Percentiles rank a stretch among this genome's conserved stretches.
Conservation (phyloP, 371 early-diverging fungal genomes). For the Mortierella sp. region DNA sequence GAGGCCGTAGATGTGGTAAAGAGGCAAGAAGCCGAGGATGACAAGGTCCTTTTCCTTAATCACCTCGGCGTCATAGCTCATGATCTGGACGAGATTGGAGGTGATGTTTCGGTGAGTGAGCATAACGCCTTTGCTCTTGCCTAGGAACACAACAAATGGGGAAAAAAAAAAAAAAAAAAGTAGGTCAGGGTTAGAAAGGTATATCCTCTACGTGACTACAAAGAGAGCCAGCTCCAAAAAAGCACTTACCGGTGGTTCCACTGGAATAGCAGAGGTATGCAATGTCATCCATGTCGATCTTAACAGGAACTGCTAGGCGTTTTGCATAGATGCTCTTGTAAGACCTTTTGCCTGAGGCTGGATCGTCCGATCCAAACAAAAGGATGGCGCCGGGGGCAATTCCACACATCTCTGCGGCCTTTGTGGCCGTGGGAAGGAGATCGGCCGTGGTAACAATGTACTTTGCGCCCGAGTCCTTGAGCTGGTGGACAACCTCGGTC, state of each 20-base stretch:
- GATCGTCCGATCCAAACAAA: slow-evolving; percentile 62
- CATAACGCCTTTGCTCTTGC: slow-evolving; percentile 71
- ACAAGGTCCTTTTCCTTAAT: slow-evolving; percentile 56
- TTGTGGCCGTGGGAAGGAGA: slow-evolving; percentile 61
- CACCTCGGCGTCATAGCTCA: slow-evolving; percentile 36
- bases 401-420: slow-evolving; percentile 67
- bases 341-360: slow-evolving; percentile 27
- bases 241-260: slow-evolving; percentile 82
- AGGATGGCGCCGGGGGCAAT: slow-evolving; percentile 64
- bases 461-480: slow-evolving; percentile 73
- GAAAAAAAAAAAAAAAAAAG: neutral
- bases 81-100: slow-evolving; percentile 69
- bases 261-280: slow-evolving; percentile 90
- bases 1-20: slow-evolving; percentile 88
- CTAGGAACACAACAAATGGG: slow-evolving; percentile 2
- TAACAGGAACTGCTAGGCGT: slow-evolving; percentile 49
- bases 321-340: slow-evolving; percentile 46
- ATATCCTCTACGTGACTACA: neutral
- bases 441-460: slow-evolving; percentile 63
- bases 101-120: slow-evolving; percentile 78
- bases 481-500: slow-evolving; percentile 79
- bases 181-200: neutral
- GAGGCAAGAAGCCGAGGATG: slow-evolving; percentile 78
- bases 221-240: no score
- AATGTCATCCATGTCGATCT: slow-evolving; percentile 56